phyloP scores from a whole-genome alignment of 1,284 basidiomycete species.

The Ganoderma lucidum region DNA sequence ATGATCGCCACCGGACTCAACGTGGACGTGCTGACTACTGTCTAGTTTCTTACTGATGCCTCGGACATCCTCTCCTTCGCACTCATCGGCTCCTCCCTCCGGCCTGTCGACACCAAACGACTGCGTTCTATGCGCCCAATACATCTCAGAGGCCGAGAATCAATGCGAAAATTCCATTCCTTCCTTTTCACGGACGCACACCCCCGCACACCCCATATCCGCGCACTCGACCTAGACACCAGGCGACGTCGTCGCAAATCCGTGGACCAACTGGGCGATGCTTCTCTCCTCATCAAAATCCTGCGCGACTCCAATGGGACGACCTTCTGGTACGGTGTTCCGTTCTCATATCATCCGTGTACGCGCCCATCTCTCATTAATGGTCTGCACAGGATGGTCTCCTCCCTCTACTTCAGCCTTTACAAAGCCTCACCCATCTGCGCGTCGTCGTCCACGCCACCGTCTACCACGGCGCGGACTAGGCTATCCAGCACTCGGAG shows the following conservation, averaged over 20 bases:
- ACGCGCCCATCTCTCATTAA: too few relatives aligned
- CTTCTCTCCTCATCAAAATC: background rate
- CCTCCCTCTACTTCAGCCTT: background rate
- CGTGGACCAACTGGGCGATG: background rate
- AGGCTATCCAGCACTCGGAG: background rate
- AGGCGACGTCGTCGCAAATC: too few relatives aligned
- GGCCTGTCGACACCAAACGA: background rate
- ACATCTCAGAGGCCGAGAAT: background rate
- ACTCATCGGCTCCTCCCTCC: background rate
- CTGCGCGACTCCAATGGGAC: background rate
- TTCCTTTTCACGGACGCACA: background rate
- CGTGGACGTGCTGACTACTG: background rate
- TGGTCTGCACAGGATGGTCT: background rate
- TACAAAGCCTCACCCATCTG: background rate
- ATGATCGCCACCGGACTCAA: background rate
- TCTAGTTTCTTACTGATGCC: background rate
- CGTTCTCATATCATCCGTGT: too few relatives aligned
- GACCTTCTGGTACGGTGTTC: background rate
- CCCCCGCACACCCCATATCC: background rate
- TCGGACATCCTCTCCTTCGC: background rate
- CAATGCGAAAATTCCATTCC: background rate
- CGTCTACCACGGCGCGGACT: too few relatives aligned
- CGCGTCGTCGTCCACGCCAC: background rate
- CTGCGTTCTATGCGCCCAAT: background rate
- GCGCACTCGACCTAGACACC: background rate